Base-by-base conservation (phyloP, 108 stramenopile species). In the Seminavis robusta region DNA sequence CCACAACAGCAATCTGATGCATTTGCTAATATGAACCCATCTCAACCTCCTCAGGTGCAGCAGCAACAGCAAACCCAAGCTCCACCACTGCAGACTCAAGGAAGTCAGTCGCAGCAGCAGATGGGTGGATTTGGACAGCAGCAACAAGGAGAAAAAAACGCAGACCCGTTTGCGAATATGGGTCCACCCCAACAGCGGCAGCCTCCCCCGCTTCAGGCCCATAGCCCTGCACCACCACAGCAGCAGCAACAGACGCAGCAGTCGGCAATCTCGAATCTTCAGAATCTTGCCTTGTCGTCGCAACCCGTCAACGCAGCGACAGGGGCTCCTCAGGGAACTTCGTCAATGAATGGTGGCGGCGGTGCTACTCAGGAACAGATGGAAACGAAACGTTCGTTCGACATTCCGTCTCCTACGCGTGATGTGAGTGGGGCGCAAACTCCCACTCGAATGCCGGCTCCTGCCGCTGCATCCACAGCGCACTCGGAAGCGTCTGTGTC, bases 41-140 rank as follows among this genome's bases (percentile, higher is more conserved):
- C 57, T 19, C 68, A 47, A 16, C 37, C 39, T 34, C 24, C 47
- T 56, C 63, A 29, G 51, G 47, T 33, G 21, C 65, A 65, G 39
- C 60, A 58, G 39, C 69, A 66, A 52, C 47, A 46, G 34, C 52
- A 32, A 31, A 20, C 44, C 24, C 25, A 6, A 27, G 17, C 9
- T 24, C 67, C 50, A 33, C 65, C 26, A 37, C 49, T 47, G 33
- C 59, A 47, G 25, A 52, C 21, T 11, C 61, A 48, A 29, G 39
- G 28, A 17, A 50, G 32, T 15, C 37, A 52, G 40, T 16, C 23
- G 17, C 43, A 65, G 31, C 67, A 71, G 32, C 49, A 52, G 27
- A 43, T 56, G 15, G 42, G 29, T 4, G 28, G 30, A n/a, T 65
- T 63, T 45, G 3, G 25, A 8, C 16, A 31, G 30, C 67, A 60